Base-by-base conservation (phyloP, 208 protist species). In the Angomonas deanei region DNA sequence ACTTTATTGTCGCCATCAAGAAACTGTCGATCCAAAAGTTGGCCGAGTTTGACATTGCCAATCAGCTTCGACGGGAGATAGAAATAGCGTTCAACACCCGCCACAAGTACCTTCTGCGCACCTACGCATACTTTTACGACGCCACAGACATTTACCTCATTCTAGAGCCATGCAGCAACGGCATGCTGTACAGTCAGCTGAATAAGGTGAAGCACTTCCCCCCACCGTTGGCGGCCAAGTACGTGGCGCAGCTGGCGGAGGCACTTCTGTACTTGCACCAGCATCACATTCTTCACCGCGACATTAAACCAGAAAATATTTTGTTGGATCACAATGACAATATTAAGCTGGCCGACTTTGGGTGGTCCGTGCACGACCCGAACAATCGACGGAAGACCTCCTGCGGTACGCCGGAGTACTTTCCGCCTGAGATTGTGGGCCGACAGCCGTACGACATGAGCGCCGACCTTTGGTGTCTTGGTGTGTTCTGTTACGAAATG, bases 311-410 rank as follows among this genome's bases (percentile, higher is more conserved):
- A 2, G 93, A 97, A 73, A 97, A 97, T 64, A 94, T 96, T 62
- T 74, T 96, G 17, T 76, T 97, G 1, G 91, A 97, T 55, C 80
- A 89, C 53, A 89, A 97, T 58, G 74, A 90, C 42, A 97, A 98
- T 67, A 86, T 99, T 48, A 99, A 99, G 72, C 96, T 99, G 17
- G 98, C 98, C 4, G 98, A 99, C 78, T 99, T 99, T 89, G 98
- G 98, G 19, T 99, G 98, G 98, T 97, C 91, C 4, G 98, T 99
- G 36, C 97, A 99, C 73, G 91, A 98, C 52, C 96, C 97, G 13
- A 81, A 90, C 24, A 86, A 87, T 54, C 78, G 92, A 11, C 83
- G 95, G 49, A 95, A 88, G 66, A 99, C 96, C 28, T 87, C 96
- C 21, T 99, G 97, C 64, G 97, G 98, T 13, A 99, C 99, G 3